phyloP scores from a whole-genome alignment of 257 asterid genomes.

The Solanum ahanhuiri region DNA sequence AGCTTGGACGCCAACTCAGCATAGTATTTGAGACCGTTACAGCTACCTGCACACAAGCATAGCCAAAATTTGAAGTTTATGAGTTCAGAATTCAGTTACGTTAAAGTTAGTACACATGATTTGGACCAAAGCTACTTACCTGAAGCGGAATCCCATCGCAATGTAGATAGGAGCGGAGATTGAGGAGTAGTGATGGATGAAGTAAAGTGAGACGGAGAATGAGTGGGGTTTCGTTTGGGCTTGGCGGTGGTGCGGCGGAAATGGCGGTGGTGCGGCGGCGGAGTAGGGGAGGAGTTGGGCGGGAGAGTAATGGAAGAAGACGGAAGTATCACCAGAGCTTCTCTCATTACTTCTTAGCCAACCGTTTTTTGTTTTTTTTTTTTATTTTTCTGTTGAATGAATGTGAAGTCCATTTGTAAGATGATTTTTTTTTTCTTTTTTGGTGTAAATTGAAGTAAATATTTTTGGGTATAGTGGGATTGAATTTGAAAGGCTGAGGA shows the following conservation, averaged over 20 bases:
- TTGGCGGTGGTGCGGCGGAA: constrained; percentile 15
- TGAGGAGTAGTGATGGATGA: constrained; percentile 7
- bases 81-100: not conserved
- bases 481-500: constrained; percentile 38
- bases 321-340: constrained; percentile 49
- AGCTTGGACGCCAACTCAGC: constrained; percentile 68
- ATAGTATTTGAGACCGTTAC: constrained; percentile 35
- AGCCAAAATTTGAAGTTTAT: not conserved
- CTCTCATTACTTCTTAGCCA: constrained; percentile 50
- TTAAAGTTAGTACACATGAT: not conserved
- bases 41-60: not conserved
- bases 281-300: constrained; percentile 28
- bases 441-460: not conserved
- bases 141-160: constrained; percentile 25
- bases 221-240: constrained; percentile 20
- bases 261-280: constrained; percentile 12
- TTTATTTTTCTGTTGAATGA: not conserved
- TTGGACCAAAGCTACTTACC: not conserved
- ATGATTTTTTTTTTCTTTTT: not conserved
- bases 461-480: constrained; percentile 15
- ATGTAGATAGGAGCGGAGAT: constrained; percentile 35
- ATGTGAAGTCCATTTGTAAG: not conserved
- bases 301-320: constrained; percentile 45
- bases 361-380: constrained; percentile 14
- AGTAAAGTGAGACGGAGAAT: constrained; percentile 2